Evolutionary conservation across 345 rosid genomes (phyloP), one percentile per base, ranked within the genome.

Genomic region (Syzygium oleosum): DNA sequence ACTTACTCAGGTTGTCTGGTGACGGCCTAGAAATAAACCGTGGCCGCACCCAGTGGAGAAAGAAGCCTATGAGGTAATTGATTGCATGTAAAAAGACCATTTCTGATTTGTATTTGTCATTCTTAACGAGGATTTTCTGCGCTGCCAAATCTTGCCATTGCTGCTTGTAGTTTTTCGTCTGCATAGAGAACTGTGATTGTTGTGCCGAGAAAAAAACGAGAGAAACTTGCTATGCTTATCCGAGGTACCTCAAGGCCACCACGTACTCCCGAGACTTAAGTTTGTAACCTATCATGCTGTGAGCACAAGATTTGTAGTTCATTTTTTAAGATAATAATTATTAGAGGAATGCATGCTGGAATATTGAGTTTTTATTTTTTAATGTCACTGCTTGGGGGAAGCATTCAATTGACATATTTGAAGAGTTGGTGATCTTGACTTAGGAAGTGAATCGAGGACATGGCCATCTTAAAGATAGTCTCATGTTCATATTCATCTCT

Each of bases 21-120:
- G 91, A 95, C 17, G 96, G 98, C 79, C 93, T 91, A 49, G 99
- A 98, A 91, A 96, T 98, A 87, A 98, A 95, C 90, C 94, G 96
- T 8, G 98, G 99, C 41, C 93, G 95, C 55, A 94, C 99, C 13
- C 94, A 93, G 85, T 97, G 98, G 99, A 94, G 96, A 90, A 95
- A 93, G 92, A 97, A 97, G 85, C 87, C 91, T 7, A 27, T 90
- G 10, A 91, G 94, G 91, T 96, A 89, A 65, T 23, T 17, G 1
- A 38, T 73, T 6, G 63, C 43, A 10, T 15, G 49, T 85, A 54
- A 34, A 41, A 23, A 19, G 86, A 43, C 65, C 31, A 54, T 54
- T 41, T 34, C 65, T 41, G 43, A 38, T 52, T 11, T 85, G 16
- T 85, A 85, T 54, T 84, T 29, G 49, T 38, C 83, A 73, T 73